Evolutionary conservation across 768 basidiomycete genomes (phyloP).

Genomic region (Suillus hirtellus): DNA sequence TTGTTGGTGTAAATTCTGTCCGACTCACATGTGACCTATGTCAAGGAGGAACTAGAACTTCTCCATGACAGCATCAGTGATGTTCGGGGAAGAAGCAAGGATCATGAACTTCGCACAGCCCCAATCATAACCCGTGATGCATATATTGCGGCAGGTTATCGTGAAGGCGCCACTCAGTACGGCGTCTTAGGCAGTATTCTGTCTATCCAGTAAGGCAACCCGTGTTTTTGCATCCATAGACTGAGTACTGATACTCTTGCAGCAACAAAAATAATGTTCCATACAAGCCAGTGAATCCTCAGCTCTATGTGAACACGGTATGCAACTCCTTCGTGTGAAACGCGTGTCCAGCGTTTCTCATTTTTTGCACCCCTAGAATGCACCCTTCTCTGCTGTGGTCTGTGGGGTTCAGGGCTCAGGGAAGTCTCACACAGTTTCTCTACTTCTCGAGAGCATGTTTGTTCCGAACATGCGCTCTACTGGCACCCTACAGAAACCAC

Average conservation of each 20-base stretch:
- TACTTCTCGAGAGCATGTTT: conserved; percentile 69
- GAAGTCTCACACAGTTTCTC: conserved; percentile 71
- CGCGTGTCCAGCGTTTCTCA: conserved; percentile 7
- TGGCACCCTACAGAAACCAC: conserved; percentile 52
- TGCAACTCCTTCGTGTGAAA: conserved; percentile 14
- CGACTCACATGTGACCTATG: neutral
- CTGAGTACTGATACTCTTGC: conserved; percentile 18
- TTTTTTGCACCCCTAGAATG: conserved; percentile 45
- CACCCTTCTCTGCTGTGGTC: conserved; percentile 73
- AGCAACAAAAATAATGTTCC: conserved; percentile 33
- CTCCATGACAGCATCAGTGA: conserved; percentile 27
- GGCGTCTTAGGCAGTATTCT: conserved; percentile 58
- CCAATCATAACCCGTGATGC: conserved; percentile 57
- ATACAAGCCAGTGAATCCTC: conserved; percentile 41
- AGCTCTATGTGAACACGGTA: conserved; percentile 71
- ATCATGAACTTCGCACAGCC: conserved; percentile 42
- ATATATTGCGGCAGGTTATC: conserved; percentile 35
- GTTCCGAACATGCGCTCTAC: conserved; percentile 50
- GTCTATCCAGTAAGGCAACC: conserved; percentile 41
- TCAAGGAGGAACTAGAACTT: conserved; percentile 34
- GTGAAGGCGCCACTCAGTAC: conserved; percentile 49
- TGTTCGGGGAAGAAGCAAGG: conserved; percentile 26
- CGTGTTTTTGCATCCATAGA: neutral
- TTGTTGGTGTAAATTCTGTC: neutral
- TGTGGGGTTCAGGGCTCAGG: conserved; percentile 80